phyloP scores from a whole-genome alignment of 2,329 filamentous ascomycete genomes.

The Verticillium nonalfalfae region DNA sequence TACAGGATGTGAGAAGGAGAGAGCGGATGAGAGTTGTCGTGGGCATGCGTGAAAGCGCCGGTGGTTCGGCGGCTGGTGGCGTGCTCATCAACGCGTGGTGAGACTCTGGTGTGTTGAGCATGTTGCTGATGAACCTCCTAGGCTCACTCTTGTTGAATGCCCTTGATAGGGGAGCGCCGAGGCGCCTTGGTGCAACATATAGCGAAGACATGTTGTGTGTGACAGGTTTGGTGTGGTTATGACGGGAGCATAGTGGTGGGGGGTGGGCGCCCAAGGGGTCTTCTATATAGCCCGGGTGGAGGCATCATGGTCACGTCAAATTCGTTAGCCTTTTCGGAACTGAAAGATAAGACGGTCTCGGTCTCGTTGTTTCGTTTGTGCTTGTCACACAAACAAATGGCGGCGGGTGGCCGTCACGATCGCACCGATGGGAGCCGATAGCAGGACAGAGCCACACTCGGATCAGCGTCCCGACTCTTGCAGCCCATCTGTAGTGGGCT shows the following conservation, averaged over 20 bases:
- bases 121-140: background rate
- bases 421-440: background rate
- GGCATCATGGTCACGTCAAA: background rate
- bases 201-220: background rate
- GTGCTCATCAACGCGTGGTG: background rate
- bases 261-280: background rate
- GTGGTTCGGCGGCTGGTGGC: background rate
- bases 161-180: background rate
- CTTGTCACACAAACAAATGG: background rate
- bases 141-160: background rate
- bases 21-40: conserved; percentile 16
- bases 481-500: background rate
- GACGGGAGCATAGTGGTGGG: background rate
- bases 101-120: background rate
- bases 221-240: background rate
- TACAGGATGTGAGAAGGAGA: conserved; percentile 17
- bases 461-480: background rate
- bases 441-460: background rate
- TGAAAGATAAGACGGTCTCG: background rate
- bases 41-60: conserved; percentile 13
- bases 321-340: background rate
- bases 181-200: background rate
- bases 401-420: background rate
- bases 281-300: background rate
- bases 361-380: background rate